phyloP scores from a whole-genome alignment of 805 yeast species.

The Cyberlindnera samutprakarnensis region DNA sequence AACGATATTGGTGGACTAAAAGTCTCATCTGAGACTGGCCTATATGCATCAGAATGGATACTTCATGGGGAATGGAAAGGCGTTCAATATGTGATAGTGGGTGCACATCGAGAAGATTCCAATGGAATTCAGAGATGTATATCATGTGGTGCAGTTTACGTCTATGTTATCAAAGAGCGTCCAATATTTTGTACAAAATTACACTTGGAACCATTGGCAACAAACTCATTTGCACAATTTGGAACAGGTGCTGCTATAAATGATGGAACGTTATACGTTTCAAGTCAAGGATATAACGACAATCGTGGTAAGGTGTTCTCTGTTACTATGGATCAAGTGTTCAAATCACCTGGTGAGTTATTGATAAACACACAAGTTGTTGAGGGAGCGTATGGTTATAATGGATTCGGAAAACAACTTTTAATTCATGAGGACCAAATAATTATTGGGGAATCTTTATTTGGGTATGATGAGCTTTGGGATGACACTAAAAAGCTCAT shows the following conservation, averaged over 20 bases:
- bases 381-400: no score
- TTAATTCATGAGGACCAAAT: constrained; percentile 22
- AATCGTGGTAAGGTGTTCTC: constrained; percentile 32
- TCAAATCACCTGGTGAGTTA: no score
- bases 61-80: constrained; percentile 9
- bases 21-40: constrained; percentile 8
- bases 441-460: constrained; percentile 32
- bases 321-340: constrained; percentile 34
- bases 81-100: constrained; percentile 6
- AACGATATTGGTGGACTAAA: no score
- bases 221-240: constrained; percentile 9
- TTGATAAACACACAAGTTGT: no score
- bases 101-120: constrained; percentile 6
- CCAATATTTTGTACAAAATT: constrained; percentile 5
- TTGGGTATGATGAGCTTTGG: constrained; percentile 25
- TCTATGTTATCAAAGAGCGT: constrained; percentile 16
- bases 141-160: constrained; percentile 35
- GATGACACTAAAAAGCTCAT: constrained; percentile 21
- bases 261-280: constrained; percentile 24
- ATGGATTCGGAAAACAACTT: constrained; percentile 38
- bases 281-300: constrained; percentile 45
- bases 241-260: constrained; percentile 7
- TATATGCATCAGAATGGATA: constrained; percentile 16
- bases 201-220: background rate
- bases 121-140: constrained; percentile 21